A percentile compares a stretch with the other conserved stretches of the same genome.
Evolutionary conservation across 2,329 filamentous ascomycete species (phyloP).

Genomic region (Colletotrichum camelliae): DNA sequence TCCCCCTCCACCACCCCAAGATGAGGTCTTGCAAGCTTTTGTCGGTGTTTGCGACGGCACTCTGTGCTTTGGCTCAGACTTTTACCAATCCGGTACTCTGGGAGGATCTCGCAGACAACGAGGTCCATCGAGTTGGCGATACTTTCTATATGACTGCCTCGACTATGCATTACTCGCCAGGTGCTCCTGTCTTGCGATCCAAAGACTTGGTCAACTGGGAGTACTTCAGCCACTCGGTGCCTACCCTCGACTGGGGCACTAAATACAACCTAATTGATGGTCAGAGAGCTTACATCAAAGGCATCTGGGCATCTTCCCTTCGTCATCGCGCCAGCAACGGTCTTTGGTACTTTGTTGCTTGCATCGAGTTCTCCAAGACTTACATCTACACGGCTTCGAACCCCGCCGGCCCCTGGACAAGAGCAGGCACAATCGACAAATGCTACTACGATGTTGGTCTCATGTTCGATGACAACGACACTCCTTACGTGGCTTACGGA

Average conservation of each 20-base stretch:
- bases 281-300: slow-evolving; percentile 51
- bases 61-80: not conserved
- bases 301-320: slow-evolving; percentile 59
- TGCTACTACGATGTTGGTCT: slow-evolving; percentile 13
- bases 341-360: slow-evolving; percentile 21
- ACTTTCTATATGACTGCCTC: slow-evolving; percentile 54
- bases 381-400: slow-evolving; percentile 20
- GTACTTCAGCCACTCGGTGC: slow-evolving; percentile 38
- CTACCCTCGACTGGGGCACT: slow-evolving; percentile 41
- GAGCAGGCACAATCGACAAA: slow-evolving; percentile 16
- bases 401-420: slow-evolving; percentile 1
- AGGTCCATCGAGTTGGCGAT: slow-evolving; percentile 44
- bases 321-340: slow-evolving; percentile 22
- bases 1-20: not conserved
- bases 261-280: slow-evolving; percentile 49
- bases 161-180: slow-evolving; percentile 54
- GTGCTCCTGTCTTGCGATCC: slow-evolving; percentile 53
- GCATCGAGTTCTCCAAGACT: slow-evolving; percentile 15
- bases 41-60: not conserved
- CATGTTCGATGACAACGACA: slow-evolving; percentile 45
- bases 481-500: slow-evolving; percentile 48
- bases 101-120: slow-evolving; percentile 55
- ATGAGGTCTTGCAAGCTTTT: rapidly evolving
- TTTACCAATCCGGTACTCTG: slow-evolving; percentile 54
- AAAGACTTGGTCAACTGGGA: slow-evolving; percentile 55